phyloP scores from a whole-genome alignment of 106 monocot species.

The Ottelia alismoides region DNA sequence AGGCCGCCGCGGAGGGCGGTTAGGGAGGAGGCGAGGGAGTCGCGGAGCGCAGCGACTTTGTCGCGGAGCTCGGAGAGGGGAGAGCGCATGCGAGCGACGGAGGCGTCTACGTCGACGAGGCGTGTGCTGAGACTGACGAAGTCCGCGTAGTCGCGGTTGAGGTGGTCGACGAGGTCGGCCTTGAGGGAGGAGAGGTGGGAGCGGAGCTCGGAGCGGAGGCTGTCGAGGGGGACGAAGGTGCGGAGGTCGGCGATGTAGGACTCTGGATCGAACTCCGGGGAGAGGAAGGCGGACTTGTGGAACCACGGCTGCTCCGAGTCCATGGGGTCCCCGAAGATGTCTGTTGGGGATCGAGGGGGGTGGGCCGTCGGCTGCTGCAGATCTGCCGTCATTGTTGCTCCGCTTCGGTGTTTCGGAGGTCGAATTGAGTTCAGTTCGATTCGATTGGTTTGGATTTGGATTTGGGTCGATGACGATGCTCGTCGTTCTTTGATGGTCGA shows the following conservation, averaged over 20 bases:
- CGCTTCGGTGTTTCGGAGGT: too few relatives aligned
- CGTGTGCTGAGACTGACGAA: slow-evolving; percentile 84
- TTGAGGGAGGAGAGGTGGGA: slow-evolving; percentile 65
- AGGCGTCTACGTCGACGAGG: slow-evolving; percentile 75
- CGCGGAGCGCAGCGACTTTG: slow-evolving; percentile 46
- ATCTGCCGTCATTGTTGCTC: too few relatives aligned
- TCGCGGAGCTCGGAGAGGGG: slow-evolving; percentile 64
- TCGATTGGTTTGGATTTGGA: too few relatives aligned
- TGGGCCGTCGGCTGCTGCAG: slow-evolving; percentile 25
- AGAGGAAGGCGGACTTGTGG: slow-evolving; percentile 46
- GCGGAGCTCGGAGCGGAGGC: slow-evolving; percentile 74
- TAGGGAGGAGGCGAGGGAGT: slow-evolving; percentile 26
- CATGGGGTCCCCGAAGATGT: slow-evolving; percentile 73
- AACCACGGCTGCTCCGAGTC: slow-evolving; percentile 75
- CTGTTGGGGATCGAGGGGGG: slow-evolving; percentile 34
- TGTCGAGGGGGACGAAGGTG: slow-evolving; percentile 80
- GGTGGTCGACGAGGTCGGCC: slow-evolving; percentile 80
- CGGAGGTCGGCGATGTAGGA: slow-evolving; percentile 73
- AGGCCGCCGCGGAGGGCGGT: slow-evolving; percentile 41
- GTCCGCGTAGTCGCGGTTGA: slow-evolving; percentile 95
- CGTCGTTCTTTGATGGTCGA: too few relatives aligned
- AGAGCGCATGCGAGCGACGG: slow-evolving; percentile 64
- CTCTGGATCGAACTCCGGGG: slow-evolving; percentile 49
- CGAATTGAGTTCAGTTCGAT: too few relatives aligned
- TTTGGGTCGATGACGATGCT: too few relatives aligned